Evolutionary conservation across 73 alveolate species (phyloP), one percentile per base, ranked within the genome.

Genomic region (Tetrahymena malaccensis): DNA sequence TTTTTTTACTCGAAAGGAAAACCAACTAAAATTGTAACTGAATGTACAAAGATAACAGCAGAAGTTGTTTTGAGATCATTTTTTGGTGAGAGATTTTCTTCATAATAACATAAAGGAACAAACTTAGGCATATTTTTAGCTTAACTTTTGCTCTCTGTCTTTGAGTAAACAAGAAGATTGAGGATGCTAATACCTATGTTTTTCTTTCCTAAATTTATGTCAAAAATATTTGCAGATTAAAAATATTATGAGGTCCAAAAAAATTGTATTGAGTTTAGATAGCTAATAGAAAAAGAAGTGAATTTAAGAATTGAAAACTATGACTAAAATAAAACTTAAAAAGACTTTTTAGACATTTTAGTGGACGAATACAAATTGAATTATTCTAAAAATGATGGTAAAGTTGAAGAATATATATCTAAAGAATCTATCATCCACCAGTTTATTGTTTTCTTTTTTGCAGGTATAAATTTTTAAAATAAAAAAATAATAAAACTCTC

Each of bases 31-130:
- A 70, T 70, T 70, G 37, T 70, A 22, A 70, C 37, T n/a, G 89
- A 70, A 70, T 27, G 40, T 7, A 70, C 96, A 10, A 38, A 43
- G 93, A 95, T 95, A 85, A 89, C 97, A 10, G 97, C 95, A 34
- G 95, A 95, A 43, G 85, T 95, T 43, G 97, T 95, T 27, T 43
- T 95, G 22, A 85, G 93, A 34, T 85, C 95, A 31, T 95, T 95
- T 43, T 95, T 95, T 95, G 97, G 97, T 25, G 94, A 95, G 16
- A 13, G 57, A 50, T 85, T 93, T 16, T 85, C 93, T 70, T 70
- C 11, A 34, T 35, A 25, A 50, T 84, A 33, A 35, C 55, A 34
- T 50, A 95, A 95, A 85, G 97, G 35, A 40, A 85, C 34, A 93
- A 89, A 25, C n/a, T 70, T 94, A 10, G 55, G 94, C 34, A 43